Evolutionary conservation across 805 yeast species (phyloP).

Genomic region (Cyberlindnera mycetangii): DNA sequence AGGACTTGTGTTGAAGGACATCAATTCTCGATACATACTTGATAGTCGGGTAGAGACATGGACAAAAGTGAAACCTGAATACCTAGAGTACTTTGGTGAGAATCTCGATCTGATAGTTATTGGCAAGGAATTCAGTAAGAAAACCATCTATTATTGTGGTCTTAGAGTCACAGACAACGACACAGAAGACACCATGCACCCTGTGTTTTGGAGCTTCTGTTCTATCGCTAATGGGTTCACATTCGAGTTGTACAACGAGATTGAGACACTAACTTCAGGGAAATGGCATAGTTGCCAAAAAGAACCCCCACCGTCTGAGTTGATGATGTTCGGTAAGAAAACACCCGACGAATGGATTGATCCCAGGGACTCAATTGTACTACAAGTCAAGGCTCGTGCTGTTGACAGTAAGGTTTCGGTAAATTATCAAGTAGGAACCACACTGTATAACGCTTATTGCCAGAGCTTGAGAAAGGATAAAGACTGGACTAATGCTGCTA

Average conservation of each 20-base stretch:
- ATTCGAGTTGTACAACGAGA: slow-evolving; percentile 53
- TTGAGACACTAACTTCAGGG: slow-evolving; percentile 54
- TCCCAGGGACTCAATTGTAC: slow-evolving; percentile 72
- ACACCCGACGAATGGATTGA: slow-evolving; percentile 75
- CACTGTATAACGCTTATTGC: slow-evolving; percentile 77
- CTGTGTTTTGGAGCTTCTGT: slow-evolving; percentile 62
- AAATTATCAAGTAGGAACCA: slow-evolving; percentile 60
- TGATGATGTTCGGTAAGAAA: slow-evolving; percentile 54
- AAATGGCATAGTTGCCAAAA: slow-evolving; percentile 53
- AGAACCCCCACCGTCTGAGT: slow-evolving; percentile 38
- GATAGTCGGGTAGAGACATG: slow-evolving; percentile 66
- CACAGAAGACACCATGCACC: slow-evolving; percentile 14
- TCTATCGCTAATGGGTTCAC: slow-evolving; percentile 84
- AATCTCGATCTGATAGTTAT: slow-evolving; percentile 76
- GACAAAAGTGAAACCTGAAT: slow-evolving; percentile 91
- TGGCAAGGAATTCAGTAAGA: slow-evolving; percentile 73
- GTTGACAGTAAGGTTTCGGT: slow-evolving; percentile 46
- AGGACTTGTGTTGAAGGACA: slow-evolving; percentile 76
- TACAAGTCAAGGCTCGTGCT: slow-evolving; percentile 82
- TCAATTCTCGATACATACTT: slow-evolving; percentile 52
- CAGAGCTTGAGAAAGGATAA: slow-evolving; percentile 68
- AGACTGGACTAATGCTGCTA: slow-evolving; percentile 49
- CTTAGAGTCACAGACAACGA: slow-evolving; percentile 45
- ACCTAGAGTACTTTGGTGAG: slow-evolving; percentile 81
- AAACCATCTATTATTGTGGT: slow-evolving; percentile 72